These are phyloP conservation scores for Sarocladium kiliense DNA, from an alignment of 2,329 filamentous ascomycete species.

Conservation along the genomic window DNA sequence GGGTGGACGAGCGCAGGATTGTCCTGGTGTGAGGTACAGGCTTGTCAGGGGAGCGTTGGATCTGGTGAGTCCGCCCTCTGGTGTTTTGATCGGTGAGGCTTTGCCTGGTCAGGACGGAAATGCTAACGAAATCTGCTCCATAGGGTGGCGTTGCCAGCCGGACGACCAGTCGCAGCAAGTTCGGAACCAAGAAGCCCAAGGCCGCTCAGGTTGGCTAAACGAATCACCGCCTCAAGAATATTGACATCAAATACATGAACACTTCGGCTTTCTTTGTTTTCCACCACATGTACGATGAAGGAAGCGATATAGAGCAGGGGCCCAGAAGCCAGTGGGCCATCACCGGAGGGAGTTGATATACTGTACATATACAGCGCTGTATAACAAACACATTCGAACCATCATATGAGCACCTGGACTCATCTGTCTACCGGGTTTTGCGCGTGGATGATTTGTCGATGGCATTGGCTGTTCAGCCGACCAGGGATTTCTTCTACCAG, in stretches of 20 bases:
- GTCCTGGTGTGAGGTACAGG: constrained; percentile 95
- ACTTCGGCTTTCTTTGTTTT: no score
- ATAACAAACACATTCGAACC: neutral
- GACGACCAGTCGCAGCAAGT: constrained; percentile 85
- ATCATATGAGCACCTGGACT: no score
- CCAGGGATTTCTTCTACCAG: no score
- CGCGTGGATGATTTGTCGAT: no score
- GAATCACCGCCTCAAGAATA: neutral
- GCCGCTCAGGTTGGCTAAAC: constrained; percentile 52
- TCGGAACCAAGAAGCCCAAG: constrained; percentile 98
- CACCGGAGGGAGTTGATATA: neutral
- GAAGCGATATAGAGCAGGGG: constrained; percentile 15
- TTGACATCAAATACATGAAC: no score
- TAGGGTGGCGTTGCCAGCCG: constrained; percentile 88
- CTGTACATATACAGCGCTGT: constrained; percentile 4
- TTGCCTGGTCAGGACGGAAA: no score
- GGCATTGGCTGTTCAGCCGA: no score
- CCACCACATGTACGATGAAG: constrained; percentile 10
- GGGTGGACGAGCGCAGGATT: constrained; percentile 91
- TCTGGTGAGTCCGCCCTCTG: constrained; percentile 59
- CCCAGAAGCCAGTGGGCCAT: neutral
- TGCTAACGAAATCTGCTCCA: no score
- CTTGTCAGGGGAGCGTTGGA: constrained; percentile 87
- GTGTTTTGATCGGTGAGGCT: neutral
- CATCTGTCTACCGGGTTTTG: no score